These are phyloP conservation scores for Astrephomene gubernaculifera DNA, from an alignment of 139 green algal genomes.

Conservation along the genomic window DNA sequence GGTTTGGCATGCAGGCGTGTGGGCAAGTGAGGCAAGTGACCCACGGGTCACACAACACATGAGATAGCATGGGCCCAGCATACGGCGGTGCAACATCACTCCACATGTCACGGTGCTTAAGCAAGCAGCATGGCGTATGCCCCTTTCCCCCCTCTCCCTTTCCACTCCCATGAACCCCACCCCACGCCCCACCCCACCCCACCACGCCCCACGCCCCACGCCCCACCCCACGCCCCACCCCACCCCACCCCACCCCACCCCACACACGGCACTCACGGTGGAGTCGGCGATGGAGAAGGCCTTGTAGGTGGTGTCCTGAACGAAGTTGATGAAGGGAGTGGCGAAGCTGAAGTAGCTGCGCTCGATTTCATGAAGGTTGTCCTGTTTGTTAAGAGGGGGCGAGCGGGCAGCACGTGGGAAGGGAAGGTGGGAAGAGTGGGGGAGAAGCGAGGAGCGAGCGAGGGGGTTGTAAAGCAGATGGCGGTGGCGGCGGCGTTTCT, in stretches of 20 bases:
- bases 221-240: background rate
- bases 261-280: background rate
- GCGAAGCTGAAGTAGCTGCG: slow-evolving; percentile 13
- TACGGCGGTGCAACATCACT: too few species aligned
- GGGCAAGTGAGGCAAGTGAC: too few species aligned
- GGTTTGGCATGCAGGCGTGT: background rate
- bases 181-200: too few species aligned
- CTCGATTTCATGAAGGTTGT: too few species aligned
- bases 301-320: slow-evolving; percentile 33
- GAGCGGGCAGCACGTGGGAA: background rate
- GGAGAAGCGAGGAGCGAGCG: background rate
- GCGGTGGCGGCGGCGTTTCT: background rate
- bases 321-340: slow-evolving; percentile 31
- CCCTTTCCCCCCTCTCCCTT: background rate
- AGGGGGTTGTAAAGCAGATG: background rate
- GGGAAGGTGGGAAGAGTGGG: background rate
- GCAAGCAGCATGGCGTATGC: too few species aligned
- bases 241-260: background rate
- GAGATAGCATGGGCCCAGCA: too few species aligned
- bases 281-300: slow-evolving; percentile 15
- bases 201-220: too few species aligned
- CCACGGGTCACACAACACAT: background rate
- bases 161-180: background rate
- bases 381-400: background rate
- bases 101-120: background rate